Evolutionary conservation across 2,329 filamentous ascomycete species (phyloP).

Genomic region (Madurella fahalii): DNA sequence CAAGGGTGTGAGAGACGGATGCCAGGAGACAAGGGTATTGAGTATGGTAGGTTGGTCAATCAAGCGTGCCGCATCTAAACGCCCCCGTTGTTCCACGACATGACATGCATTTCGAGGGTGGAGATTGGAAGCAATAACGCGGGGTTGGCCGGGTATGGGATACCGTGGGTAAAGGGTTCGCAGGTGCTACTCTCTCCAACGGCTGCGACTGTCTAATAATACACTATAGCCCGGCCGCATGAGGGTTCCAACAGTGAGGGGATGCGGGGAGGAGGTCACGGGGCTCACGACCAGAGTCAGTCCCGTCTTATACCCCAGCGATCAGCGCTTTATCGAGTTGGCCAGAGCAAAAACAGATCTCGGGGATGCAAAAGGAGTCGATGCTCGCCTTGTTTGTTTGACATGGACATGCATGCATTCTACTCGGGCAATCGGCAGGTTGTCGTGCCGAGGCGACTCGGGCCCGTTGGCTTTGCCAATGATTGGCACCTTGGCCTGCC

Average conservation of each 20-base stretch:
- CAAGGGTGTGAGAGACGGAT: not conserved
- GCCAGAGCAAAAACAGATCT: not conserved
- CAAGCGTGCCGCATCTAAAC: not conserved
- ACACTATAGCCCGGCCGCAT: not conserved
- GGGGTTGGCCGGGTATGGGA: not conserved
- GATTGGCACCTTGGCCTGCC: not conserved
- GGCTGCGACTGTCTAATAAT: not conserved
- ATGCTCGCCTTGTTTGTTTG: not conserved
- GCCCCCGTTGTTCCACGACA: slow-evolving; percentile 15
- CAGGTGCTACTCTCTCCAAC: not conserved
- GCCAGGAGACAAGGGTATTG: not conserved
- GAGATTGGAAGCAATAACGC: not conserved
- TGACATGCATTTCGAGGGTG: not conserved
- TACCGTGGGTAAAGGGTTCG: not conserved
- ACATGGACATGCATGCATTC: not conserved
- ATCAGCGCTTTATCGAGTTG: not conserved
- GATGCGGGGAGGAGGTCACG: not conserved
- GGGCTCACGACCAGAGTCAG: not conserved
- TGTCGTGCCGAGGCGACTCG: not conserved
- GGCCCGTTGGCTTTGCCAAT: not conserved
- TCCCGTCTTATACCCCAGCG: not conserved
- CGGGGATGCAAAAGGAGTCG: not conserved
- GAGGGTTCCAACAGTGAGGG: not conserved
- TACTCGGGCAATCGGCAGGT: not conserved
- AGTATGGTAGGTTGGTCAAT: not conserved